Conservation (phyloP, 2,329 filamentous ascomycete species). For the Pseudohalonectria lignicola region DNA sequence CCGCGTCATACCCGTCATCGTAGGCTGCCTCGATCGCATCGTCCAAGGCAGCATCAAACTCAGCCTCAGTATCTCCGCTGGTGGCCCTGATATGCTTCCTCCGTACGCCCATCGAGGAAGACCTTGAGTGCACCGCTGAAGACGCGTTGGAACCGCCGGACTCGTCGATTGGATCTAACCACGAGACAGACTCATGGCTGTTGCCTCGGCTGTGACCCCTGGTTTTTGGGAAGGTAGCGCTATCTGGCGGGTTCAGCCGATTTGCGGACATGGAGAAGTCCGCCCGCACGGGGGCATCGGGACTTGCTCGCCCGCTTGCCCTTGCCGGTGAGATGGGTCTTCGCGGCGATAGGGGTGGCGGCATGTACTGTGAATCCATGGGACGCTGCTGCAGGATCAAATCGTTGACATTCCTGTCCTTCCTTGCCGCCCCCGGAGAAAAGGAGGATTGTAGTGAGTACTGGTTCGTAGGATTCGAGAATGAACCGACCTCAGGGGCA, state of each 20-base stretch:
- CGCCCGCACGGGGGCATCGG: conserved; percentile 2
- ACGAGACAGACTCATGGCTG: conserved; percentile 76
- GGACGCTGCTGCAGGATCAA: conserved; percentile 31
- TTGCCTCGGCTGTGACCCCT: conserved; percentile 41
- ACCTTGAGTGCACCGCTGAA: conserved; percentile 71
- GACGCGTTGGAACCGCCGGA: conserved; percentile 63
- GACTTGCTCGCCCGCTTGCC: not conserved
- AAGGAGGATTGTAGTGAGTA: conserved; percentile 41
- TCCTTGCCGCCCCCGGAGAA: conserved; percentile 33
- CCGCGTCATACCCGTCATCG: conserved; percentile 76
- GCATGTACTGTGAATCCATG: conserved; percentile 51
- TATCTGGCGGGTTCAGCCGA: not conserved
- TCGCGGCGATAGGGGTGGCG: conserved; percentile 59
- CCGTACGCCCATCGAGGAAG: conserved; percentile 57
- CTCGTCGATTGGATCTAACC: conserved; percentile 91
- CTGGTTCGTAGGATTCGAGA: conserved; percentile 17
- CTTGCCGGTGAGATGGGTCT: conserved; percentile 37
- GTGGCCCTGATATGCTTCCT: conserved; percentile 58
- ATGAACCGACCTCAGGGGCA: no score
- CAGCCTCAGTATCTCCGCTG: conserved; percentile 70
- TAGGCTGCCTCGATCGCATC: conserved; percentile 95
- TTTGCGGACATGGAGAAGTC: conserved; percentile 11
- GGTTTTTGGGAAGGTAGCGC: not conserved
- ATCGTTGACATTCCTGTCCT: conserved; percentile 17
- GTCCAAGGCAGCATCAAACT: conserved; percentile 89